phyloP scores from a whole-genome alignment of 108 stramenopile genomes.

The Epithemia pelagica region DNA sequence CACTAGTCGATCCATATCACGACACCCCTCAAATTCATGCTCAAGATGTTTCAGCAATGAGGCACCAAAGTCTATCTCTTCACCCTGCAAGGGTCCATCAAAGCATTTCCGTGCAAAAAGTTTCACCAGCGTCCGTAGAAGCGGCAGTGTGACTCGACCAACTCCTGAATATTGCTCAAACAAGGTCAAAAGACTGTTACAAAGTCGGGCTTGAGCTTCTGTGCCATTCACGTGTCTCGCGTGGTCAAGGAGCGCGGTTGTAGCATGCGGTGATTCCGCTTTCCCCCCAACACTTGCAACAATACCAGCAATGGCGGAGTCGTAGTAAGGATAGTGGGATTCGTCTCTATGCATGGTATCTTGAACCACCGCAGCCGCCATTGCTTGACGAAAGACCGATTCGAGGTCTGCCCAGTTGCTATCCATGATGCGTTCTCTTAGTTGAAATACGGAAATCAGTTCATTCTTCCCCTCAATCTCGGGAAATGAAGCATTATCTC shows the following conservation, averaged over 20 bases:
- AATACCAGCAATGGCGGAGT: slow-evolving; percentile 74
- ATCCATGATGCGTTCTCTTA: background rate
- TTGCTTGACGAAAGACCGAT: slow-evolving; percentile 36
- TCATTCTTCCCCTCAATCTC: slow-evolving; percentile 4
- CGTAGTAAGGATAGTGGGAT: slow-evolving; percentile 71
- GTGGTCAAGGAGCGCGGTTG: slow-evolving; percentile 71
- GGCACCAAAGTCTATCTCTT: slow-evolving; percentile 27
- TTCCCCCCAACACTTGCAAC: slow-evolving; percentile 91
- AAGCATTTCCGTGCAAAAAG: slow-evolving; percentile 64
- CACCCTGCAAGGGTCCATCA: slow-evolving; percentile 38
- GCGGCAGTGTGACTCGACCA: slow-evolving; percentile 60
- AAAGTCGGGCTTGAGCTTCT: slow-evolving; percentile 15
- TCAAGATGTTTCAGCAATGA: slow-evolving; percentile 39
- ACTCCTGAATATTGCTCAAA: slow-evolving; percentile 42
- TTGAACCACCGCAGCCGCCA: slow-evolving; percentile 24
- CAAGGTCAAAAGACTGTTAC: slow-evolving; percentile 32
- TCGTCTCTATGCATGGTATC: background rate
- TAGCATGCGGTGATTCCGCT: slow-evolving; percentile 81
- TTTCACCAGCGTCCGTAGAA: slow-evolving; percentile 68
- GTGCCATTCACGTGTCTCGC: slow-evolving; percentile 9
- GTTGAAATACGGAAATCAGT: background rate
- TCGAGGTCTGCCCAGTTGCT: slow-evolving; percentile 19
- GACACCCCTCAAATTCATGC: slow-evolving; percentile 48
- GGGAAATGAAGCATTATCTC: slow-evolving; percentile 38
- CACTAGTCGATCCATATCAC: slow-evolving; percentile 65